Base-by-base conservation (phyloP, 495 filamentous ascomycete species). In the Trichocladium antarcticum region DNA sequence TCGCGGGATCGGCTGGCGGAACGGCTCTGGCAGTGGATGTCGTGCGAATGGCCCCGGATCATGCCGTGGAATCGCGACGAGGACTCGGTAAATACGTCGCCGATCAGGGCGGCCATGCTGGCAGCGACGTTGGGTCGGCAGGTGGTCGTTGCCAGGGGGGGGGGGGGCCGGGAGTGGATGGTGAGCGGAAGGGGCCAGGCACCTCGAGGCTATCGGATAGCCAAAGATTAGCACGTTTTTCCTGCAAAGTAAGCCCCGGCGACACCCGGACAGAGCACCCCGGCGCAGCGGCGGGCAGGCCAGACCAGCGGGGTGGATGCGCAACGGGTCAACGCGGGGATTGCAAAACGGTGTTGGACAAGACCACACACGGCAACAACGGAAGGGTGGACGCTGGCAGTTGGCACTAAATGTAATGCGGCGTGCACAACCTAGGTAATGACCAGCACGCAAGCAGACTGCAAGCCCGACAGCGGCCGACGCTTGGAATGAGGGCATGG, bases 81-180 rank as follows among this genome's bases (percentile, higher is more conserved):
- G 22, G 62, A 61, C 44, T 74, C 69, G 41, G 70, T 55, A 50
- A 66, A 68, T 50, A 64, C 69, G 54, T 75, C 71, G 57, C 70
- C 67, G 31, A 73, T 68, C 56, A 73, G 32, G 50, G 72, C 63
- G 41, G 71, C 72, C 71, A 74, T 75, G 51, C 50, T 63, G 51
- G 61, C 63, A 67, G 64, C 36, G 50, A 50, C 24, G 49, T 50
- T 35, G 41, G 15, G 41, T 39, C 17, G 45, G 22, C 7, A 41
- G 28, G 22, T 16, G 36, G 41, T 37, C 3, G 36, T 32, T 21
- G 48, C 19, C 34, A 5, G 20, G 12, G n/a, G 38, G 22, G 22
- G 22, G 38, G 45, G 42, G 45, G 45, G 54, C 11, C 8, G 24
- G 24, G 24, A 27, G 12, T 49, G 55, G 49, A 40, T 15, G 43